Evolutionary conservation across 306 rosid genomes (phyloP).

Genomic region (Cyclanthera cordifolia): DNA sequence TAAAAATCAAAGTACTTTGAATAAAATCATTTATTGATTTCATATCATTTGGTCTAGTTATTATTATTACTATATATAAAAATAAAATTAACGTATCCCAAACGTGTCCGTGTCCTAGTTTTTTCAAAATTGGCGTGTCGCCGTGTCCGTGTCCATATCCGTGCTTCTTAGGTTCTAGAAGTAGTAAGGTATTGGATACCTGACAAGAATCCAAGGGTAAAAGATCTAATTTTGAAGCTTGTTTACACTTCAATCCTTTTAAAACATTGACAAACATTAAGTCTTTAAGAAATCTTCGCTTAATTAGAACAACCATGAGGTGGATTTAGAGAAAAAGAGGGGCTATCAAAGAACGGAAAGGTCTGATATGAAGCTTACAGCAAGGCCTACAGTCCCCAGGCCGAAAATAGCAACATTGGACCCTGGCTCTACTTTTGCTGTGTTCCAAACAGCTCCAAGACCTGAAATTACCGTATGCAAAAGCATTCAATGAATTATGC

Average conservation of each 20-base stretch:
- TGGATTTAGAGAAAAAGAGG: not conserved
- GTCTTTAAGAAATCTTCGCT: not conserved
- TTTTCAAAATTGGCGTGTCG: too few relatives aligned
- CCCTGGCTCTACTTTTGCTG: slow-evolving; percentile 86
- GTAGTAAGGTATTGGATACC: too few relatives aligned
- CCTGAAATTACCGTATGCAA: slow-evolving; percentile 24
- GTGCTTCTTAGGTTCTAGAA: too few relatives aligned
- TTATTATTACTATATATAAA: too few relatives aligned
- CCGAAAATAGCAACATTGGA: slow-evolving; percentile 86
- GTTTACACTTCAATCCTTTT: not conserved
- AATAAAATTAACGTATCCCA: too few relatives aligned
- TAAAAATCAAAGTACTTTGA: too few relatives aligned
- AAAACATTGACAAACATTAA: not conserved
- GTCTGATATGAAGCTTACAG: slow-evolving; percentile 39
- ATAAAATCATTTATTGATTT: too few relatives aligned
- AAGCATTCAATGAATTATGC: not conserved
- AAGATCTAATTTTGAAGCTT: too few relatives aligned
- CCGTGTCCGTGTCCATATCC: too few relatives aligned
- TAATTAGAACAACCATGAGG: not conserved
- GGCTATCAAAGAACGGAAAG: slow-evolving; percentile 14
- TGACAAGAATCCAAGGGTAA: not conserved
- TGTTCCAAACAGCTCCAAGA: slow-evolving; percentile 98
- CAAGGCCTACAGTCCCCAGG: slow-evolving; percentile 91
- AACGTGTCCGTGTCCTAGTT: too few relatives aligned
- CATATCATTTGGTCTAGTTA: too few relatives aligned